Conservation (phyloP, 371 early-diverging fungal species). For the Mortierella sp. region DNA sequence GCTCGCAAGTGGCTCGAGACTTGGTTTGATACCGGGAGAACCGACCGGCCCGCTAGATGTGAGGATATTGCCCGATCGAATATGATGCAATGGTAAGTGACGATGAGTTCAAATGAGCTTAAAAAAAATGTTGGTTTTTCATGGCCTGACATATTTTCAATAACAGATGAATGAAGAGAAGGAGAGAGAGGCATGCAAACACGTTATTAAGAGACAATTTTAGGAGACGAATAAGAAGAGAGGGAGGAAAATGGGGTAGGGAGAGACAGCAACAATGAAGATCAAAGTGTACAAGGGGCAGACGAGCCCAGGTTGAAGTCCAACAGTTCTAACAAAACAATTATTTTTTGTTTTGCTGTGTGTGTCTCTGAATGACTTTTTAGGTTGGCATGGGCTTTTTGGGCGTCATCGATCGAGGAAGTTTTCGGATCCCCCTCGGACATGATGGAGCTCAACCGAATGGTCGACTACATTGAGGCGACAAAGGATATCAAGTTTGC, state of each 20-base stretch:
- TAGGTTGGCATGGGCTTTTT: slow-evolving; percentile 73
- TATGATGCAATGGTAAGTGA: slow-evolving; percentile 67
- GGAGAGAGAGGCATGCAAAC: background rate
- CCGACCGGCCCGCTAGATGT: slow-evolving; percentile 55
- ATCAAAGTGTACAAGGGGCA: background rate
- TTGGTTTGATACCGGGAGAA: slow-evolving; percentile 63
- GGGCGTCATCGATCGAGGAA: slow-evolving; percentile 60
- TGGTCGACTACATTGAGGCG: slow-evolving; percentile 64
- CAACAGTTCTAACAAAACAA: background rate
- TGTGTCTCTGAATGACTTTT: slow-evolving; percentile 4
- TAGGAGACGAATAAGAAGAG: background rate
- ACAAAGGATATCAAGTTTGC: slow-evolving; percentile 61
- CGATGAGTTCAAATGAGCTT: background rate
- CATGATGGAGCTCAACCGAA: slow-evolving; percentile 60
- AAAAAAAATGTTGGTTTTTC: background rate
- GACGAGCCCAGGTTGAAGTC: background rate
- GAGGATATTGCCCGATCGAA: slow-evolving; percentile 65
- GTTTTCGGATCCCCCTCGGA: slow-evolving; percentile 57
- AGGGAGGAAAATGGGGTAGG: background rate
- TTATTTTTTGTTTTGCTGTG: background rate
- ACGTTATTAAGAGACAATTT: background rate
- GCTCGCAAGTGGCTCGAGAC: slow-evolving; percentile 63
- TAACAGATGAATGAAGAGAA: background rate
- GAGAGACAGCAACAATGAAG: background rate
- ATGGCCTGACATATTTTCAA: background rate